phyloP scores from a whole-genome alignment of 306 rosid species.

The Betula pendula region DNA sequence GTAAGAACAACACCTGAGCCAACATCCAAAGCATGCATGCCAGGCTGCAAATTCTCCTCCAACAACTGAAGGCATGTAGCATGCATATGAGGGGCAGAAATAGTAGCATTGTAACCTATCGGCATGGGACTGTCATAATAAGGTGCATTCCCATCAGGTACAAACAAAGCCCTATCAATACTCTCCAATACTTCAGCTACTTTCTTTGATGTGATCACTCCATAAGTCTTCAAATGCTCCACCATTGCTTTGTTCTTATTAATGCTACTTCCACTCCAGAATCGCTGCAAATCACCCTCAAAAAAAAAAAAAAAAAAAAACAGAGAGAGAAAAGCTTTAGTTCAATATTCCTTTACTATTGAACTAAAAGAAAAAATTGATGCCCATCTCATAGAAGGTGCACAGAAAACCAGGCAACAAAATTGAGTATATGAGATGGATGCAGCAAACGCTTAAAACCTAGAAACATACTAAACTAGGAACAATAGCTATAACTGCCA shows the following conservation, averaged over 20 bases:
- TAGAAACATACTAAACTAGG: neutral
- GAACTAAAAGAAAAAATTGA: neutral
- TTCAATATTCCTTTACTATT: neutral
- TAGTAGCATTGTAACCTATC: conserved; percentile 89
- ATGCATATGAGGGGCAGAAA: conserved; percentile 99
- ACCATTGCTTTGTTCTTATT: conserved; percentile 77
- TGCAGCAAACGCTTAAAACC: neutral
- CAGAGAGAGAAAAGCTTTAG: neutral
- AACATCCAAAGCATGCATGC: conserved; percentile 86
- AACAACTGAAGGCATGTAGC: conserved; percentile 89
- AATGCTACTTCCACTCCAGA: conserved; percentile 58
- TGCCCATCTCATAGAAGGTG: neutral
- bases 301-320: neutral
- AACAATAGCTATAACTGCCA: neutral
- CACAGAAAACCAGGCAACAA: neutral
- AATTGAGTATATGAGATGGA: neutral
- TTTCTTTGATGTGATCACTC: conserved; percentile 59
- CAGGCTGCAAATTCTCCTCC: conserved; percentile 80
- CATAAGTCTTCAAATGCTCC: conserved; percentile 65
- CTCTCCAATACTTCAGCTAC: conserved; percentile 76
- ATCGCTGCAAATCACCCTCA: conserved; percentile 46
- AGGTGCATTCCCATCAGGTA: conserved; percentile 61
- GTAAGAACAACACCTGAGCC: conserved; percentile 69
- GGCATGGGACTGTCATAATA: conserved; percentile 83
- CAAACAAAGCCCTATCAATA: conserved; percentile 77